phyloP scores from a whole-genome alignment of 1,284 basidiomycete genomes.

The Peniophora sp. region DNA sequence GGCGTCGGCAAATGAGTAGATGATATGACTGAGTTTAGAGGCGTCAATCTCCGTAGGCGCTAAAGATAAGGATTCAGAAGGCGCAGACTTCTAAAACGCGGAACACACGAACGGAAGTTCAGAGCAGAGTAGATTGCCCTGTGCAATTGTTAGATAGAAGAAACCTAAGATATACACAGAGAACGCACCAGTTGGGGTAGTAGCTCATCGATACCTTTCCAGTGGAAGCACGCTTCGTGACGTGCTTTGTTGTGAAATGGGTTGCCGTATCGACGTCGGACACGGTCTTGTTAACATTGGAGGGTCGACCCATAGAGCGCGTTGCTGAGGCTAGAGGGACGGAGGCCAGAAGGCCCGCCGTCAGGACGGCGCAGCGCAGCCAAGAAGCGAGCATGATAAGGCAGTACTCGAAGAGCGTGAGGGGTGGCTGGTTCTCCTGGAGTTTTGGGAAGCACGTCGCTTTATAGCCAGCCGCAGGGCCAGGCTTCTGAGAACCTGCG shows the following conservation, averaged over 20 bases:
- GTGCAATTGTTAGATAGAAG: slow-evolving; percentile 12
- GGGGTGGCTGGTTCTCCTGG: too few species aligned
- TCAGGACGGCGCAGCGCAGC: slow-evolving; percentile 1
- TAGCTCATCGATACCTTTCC: slow-evolving; percentile 53
- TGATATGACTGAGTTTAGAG: slow-evolving; percentile 62
- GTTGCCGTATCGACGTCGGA: slow-evolving; percentile 27
- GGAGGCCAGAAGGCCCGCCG: slow-evolving; percentile 14
- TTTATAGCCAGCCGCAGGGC: too few species aligned
- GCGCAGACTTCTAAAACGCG: slow-evolving; percentile 3
- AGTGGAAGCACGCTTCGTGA: slow-evolving; percentile 35
- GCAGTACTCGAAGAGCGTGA: neutral
- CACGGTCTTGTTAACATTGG: slow-evolving; percentile 29
- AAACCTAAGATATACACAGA: neutral
- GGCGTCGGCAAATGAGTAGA: slow-evolving; percentile 84
- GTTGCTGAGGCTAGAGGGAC: slow-evolving; percentile 30
- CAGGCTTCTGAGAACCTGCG: too few species aligned
- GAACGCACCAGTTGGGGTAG: slow-evolving; percentile 54
- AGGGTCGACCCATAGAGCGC: slow-evolving; percentile 49
- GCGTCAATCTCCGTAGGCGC: slow-evolving; percentile 52
- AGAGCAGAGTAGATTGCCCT: slow-evolving; percentile 75
- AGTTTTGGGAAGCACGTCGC: too few species aligned
- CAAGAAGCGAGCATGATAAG: neutral
- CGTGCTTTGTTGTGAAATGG: slow-evolving; percentile 29
- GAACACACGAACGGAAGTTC: slow-evolving; percentile 54
- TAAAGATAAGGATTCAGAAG: slow-evolving; percentile 24